Conservation (phyloP, 345 rosid species). For the Acer saccharum region DNA sequence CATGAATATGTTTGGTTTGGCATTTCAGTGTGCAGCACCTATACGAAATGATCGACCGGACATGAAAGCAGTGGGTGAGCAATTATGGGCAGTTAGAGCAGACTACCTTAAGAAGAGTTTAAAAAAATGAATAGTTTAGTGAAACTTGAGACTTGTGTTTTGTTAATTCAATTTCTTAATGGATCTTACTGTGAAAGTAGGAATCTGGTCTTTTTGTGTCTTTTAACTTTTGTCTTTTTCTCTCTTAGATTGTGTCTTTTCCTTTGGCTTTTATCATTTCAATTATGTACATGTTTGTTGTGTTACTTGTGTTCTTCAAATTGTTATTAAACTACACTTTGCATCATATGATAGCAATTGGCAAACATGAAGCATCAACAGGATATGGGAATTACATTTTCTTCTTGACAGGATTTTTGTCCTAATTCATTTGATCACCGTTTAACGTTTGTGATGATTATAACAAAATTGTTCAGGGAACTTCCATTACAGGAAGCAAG, state of each 20-base stretch:
- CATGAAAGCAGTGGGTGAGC: constrained; percentile 82
- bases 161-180: not conserved
- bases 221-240: not conserved
- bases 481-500: too few species aligned
- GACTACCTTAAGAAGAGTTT: constrained; percentile 57
- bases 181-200: not conserved
- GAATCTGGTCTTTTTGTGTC: not conserved
- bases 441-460: too few species aligned
- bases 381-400: too few species aligned
- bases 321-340: not conserved
- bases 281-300: too few species aligned
- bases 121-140: constrained; percentile 22
- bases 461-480: too few species aligned
- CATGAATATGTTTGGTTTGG: constrained; percentile 68
- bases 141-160: not conserved
- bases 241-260: too few species aligned
- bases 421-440: not conserved
- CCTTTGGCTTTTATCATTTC: not conserved
- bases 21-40: constrained; percentile 91
- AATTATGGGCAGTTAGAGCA: constrained; percentile 88
- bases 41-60: constrained; percentile 70
- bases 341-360: not conserved
- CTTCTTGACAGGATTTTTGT: too few species aligned
- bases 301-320: not conserved
- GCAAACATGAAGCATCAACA: too few species aligned